Conservation (phyloP, 2,329 filamentous ascomycete species). For the Sclerotiophoma versabilis region DNA sequence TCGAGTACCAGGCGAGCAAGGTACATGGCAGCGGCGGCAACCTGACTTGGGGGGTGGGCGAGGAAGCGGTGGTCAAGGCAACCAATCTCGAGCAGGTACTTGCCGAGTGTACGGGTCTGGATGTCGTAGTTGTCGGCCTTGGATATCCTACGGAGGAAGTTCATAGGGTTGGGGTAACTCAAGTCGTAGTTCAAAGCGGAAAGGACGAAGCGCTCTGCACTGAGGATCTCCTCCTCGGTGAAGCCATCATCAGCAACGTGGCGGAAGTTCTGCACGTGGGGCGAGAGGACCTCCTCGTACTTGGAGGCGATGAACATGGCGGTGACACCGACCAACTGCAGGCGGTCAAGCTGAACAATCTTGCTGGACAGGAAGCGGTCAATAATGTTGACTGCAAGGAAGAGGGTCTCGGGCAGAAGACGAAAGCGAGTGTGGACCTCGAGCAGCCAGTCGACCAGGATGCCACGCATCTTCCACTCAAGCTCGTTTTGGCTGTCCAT, state of each 20-base stretch:
- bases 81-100: constrained; percentile 97
- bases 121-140: constrained; percentile 99
- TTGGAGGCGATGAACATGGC: constrained; percentile 99
- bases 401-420: constrained; percentile 92
- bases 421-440: constrained; percentile 98
- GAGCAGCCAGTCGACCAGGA: constrained; percentile 96
- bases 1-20: constrained; percentile 88
- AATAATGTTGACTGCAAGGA: constrained; percentile 97
- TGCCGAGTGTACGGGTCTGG: constrained; percentile 93
- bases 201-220: constrained; percentile 94
- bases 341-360: constrained; percentile 92
- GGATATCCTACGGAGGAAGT: constrained; percentile 97
- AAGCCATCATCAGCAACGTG: constrained; percentile 98
- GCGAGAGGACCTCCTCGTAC: constrained; percentile 97
- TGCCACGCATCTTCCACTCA: constrained; percentile 98
- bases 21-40: constrained; percentile 95
- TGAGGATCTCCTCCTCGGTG: constrained; percentile 91
- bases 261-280: constrained; percentile 95
- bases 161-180: constrained; percentile 99
- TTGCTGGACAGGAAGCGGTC: constrained; percentile 96
- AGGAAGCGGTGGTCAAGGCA: constrained; percentile 95
- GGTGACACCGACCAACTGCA: constrained; percentile 95
- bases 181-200: constrained; percentile 93
- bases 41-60: constrained; percentile 83
- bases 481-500: constrained; percentile 94